A percentile compares a stretch with the other conserved stretches of the same genome.
Evolutionary conservation across 1,284 basidiomycete genomes (phyloP).

Genomic region (Laetiporus sulphureus): DNA sequence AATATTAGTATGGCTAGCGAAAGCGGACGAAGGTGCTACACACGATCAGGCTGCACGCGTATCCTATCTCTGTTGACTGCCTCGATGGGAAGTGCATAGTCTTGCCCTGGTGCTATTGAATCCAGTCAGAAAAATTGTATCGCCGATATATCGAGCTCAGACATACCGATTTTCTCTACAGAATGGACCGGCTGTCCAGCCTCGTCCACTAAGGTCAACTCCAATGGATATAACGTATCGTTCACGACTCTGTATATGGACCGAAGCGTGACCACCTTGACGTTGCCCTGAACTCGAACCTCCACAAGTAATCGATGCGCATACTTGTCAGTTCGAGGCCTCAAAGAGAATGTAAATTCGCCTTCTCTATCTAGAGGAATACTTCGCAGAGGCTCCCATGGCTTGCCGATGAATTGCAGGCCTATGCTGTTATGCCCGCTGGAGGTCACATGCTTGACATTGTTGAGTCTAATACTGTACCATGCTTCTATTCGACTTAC

Average conservation of each 20-base stretch:
- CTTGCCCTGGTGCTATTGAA: constrained; percentile 69
- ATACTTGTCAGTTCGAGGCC: constrained; percentile 74
- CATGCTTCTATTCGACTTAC: constrained; percentile 48
- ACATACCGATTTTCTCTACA: constrained; percentile 78
- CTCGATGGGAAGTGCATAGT: constrained; percentile 89
- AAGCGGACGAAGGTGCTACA: constrained; percentile 23
- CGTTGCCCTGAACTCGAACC: constrained; percentile 86
- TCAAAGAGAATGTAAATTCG: constrained; percentile 83
- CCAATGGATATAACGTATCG: constrained; percentile 87
- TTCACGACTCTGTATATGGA: constrained; percentile 96
- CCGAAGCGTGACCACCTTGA: constrained; percentile 92
- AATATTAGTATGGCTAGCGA: constrained; percentile 6
- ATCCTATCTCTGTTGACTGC: constrained; percentile 83
- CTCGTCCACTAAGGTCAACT: constrained; percentile 87
- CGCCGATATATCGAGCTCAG: constrained; percentile 3
- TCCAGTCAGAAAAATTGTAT: constrained; percentile 1
- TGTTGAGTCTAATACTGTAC: too few species aligned
- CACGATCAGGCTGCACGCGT: constrained; percentile 89
- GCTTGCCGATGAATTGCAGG: constrained; percentile 78
- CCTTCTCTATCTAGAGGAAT: constrained; percentile 95
- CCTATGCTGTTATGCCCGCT: constrained; percentile 81
- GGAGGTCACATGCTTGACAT: constrained; percentile 67
- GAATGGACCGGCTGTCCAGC: constrained; percentile 78
- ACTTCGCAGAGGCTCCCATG: constrained; percentile 88
- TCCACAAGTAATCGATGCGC: constrained; percentile 87